These are phyloP conservation scores for Neofusicoccum cordaticola DNA, from an alignment of 2,329 filamentous ascomycete species.

Conservation along the genomic window DNA sequence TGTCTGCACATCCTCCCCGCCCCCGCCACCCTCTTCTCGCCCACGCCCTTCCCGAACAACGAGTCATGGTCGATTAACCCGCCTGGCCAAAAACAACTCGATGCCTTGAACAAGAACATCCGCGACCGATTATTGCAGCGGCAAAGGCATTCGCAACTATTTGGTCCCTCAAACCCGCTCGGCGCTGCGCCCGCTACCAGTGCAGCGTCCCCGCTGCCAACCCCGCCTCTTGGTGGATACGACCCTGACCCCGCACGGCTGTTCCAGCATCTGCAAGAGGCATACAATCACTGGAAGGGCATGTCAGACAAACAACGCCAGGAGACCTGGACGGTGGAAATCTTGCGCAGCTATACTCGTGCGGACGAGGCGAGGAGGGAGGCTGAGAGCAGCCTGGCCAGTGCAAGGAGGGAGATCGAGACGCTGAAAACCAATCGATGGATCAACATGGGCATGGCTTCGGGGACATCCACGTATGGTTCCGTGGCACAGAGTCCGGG, in stretches of 20 bases:
- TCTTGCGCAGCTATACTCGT: slow-evolving; percentile 44
- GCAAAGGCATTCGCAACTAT: slow-evolving; percentile 26
- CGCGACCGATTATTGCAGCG: slow-evolving; percentile 57
- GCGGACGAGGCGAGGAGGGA: slow-evolving; percentile 38
- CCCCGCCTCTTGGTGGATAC: slow-evolving; percentile 33
- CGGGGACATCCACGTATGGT: slow-evolving; percentile 19
- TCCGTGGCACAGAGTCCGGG: slow-evolving; percentile 23
- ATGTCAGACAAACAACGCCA: slow-evolving; percentile 52
- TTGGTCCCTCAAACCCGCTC: slow-evolving; percentile 25
- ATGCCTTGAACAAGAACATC: slow-evolving; percentile 67
- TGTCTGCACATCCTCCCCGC: slow-evolving; percentile 77
- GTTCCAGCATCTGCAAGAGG: slow-evolving; percentile 70
- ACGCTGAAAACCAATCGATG: slow-evolving; percentile 37
- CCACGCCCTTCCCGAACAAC: slow-evolving; percentile 72
- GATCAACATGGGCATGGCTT: slow-evolving; percentile 23
- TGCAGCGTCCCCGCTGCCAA: slow-evolving; percentile 39
- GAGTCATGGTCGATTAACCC: slow-evolving; percentile 79
- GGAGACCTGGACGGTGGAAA: slow-evolving; percentile 47
- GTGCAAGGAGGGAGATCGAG: slow-evolving; percentile 41
- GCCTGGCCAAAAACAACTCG: slow-evolving; percentile 70
- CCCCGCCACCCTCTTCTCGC: slow-evolving; percentile 78
- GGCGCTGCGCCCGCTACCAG: slow-evolving; percentile 34
- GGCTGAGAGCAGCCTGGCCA: slow-evolving; percentile 37
- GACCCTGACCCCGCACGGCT: slow-evolving; percentile 67
- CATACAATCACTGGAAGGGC: slow-evolving; percentile 72